A percentile compares a stretch with the other conserved stretches of the same genome.
phyloP scores from a whole-genome alignment of 83 land plant species.

The Picea engelmannii region DNA sequence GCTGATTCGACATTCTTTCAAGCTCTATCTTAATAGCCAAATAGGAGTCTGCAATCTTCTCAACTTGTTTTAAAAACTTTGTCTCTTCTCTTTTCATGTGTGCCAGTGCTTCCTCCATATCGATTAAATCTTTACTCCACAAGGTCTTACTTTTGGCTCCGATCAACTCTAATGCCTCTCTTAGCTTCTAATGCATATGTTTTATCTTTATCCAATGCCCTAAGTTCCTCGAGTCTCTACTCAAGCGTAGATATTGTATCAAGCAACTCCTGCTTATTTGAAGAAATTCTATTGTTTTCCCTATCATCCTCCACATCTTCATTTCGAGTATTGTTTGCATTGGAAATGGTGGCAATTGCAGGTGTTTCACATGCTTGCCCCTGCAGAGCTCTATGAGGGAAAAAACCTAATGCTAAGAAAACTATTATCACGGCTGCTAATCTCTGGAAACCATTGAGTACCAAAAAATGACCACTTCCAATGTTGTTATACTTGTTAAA shows the following conservation, averaged over 20 bases:
- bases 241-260: not conserved
- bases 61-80: not conserved
- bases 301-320: not conserved
- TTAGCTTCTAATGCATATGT: not conserved
- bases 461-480: not conserved
- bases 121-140: not conserved
- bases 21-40: not conserved
- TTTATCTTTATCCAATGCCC: not conserved
- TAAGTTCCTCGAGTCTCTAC: not conserved
- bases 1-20: not conserved
- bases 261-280: not conserved
- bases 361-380: not conserved
- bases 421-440: not conserved
- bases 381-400: not conserved
- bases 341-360: not conserved
- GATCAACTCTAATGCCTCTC: not conserved
- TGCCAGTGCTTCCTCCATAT: not conserved
- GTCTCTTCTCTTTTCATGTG: not conserved
- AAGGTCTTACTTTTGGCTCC: not conserved
- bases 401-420: conserved; percentile 1
- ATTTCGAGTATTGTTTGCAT: not conserved
- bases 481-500: too few relatives aligned
- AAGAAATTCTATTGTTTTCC: not conserved
- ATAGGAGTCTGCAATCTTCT: not conserved
- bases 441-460: not conserved